Conservation (phyloP, 176 grass and related monocot species). For the Lolium rigidum region DNA sequence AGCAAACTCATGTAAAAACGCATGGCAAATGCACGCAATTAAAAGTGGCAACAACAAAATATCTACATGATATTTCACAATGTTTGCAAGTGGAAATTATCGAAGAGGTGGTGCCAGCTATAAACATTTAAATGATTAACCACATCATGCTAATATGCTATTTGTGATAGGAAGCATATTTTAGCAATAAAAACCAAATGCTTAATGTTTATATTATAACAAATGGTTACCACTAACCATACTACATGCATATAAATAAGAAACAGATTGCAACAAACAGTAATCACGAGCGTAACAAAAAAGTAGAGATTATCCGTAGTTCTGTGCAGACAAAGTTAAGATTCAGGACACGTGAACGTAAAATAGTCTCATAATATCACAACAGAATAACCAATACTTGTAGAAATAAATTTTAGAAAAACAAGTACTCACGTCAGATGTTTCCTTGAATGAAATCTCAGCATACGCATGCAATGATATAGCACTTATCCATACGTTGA, state of each 20-base stretch:
- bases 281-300: not conserved
- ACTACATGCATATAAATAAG: not conserved
- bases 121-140: conserved; percentile 5
- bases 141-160: not conserved
- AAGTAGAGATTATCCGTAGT: not conserved
- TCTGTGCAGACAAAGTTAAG: not conserved
- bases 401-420: not conserved
- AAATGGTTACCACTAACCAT: conserved; percentile 3
- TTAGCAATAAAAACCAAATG: not conserved
- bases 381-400: not conserved
- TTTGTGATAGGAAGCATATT: not conserved
- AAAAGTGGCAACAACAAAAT: not conserved
- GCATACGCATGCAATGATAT: conserved; percentile 83
- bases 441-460: conserved; percentile 77
- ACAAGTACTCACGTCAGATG: conserved; percentile 70
- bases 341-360: not conserved
- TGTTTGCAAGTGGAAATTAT: not conserved
- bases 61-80: not conserved
- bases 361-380: conserved; percentile 8
- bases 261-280: conserved; percentile 8
- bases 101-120: not conserved
- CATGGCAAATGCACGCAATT: not conserved
- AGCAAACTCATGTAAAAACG: not conserved
- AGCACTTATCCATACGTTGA: conserved; percentile 84
- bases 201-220: not conserved